These are phyloP conservation scores for Podaxis sp. DNA, from an alignment of 768 basidiomycete genomes.

Conservation along the genomic window DNA sequence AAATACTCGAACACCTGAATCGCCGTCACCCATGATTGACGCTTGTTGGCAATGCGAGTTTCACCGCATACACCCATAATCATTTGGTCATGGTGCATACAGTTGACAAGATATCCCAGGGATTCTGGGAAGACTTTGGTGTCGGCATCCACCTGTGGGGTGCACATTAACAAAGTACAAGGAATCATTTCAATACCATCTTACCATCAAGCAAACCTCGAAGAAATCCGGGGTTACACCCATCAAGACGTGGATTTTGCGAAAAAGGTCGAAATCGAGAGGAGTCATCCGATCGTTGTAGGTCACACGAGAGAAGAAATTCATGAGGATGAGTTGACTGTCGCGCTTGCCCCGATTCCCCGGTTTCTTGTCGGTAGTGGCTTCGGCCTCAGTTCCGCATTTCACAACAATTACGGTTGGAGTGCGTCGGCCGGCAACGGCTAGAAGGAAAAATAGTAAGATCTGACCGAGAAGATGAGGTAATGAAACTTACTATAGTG, in stretches of 20 bases:
- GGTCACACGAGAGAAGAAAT: conserved; percentile 98
- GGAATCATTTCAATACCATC: conserved; percentile 21
- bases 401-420: conserved; percentile 95
- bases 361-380: conserved; percentile 81
- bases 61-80: conserved; percentile 99
- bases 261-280: conserved; percentile 96
- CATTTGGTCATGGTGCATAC: conserved; percentile 97
- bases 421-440: conserved; percentile 83
- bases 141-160: conserved; percentile 91
- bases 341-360: conserved; percentile 99
- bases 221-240: conserved; percentile 99
- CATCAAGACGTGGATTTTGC: conserved; percentile 94
- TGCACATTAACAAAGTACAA: background rate
- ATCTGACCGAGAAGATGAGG: conserved; percentile 1
- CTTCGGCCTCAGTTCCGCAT: conserved; percentile 88
- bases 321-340: conserved; percentile 98
- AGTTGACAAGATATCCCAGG: conserved; percentile 87
- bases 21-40: conserved; percentile 95
- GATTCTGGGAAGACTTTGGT: conserved; percentile 94
- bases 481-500: conserved; percentile 78
- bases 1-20: conserved; percentile 99
- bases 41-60: conserved; percentile 97
- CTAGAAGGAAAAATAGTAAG: conserved; percentile 28
- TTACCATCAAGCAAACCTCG: conserved; percentile 94
- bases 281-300: conserved; percentile 99